Evolutionary conservation across 805 yeast genomes (phyloP).

Genomic region (Teunomyces pallodes): DNA sequence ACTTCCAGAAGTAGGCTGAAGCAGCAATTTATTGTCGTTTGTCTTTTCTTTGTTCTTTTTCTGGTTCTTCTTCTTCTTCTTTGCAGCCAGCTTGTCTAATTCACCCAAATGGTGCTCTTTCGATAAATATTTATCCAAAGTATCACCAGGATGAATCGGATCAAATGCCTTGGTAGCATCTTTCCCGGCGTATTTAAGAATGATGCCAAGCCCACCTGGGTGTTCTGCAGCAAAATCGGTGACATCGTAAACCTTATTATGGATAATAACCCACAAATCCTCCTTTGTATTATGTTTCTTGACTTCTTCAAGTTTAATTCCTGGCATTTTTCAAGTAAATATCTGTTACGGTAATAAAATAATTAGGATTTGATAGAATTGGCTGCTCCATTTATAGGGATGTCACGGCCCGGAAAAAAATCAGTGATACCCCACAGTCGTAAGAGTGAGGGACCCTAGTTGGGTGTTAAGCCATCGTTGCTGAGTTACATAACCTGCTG

Average conservation of each 20-base stretch:
- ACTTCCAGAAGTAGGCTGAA: background rate
- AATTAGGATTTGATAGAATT: background rate
- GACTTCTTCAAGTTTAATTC: conserved; percentile 23
- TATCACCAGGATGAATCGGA: conserved; percentile 90
- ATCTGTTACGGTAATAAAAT: background rate
- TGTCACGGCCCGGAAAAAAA: background rate
- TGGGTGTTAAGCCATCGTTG: background rate
- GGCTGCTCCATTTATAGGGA: background rate
- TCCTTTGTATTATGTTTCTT: conserved; percentile 49
- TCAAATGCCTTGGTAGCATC: conserved; percentile 78
- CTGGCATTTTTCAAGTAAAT: background rate
- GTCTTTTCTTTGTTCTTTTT: background rate
- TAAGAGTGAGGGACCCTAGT: background rate
- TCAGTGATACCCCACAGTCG: background rate
- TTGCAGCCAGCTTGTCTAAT: conserved; percentile 18
- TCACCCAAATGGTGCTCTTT: conserved; percentile 35
- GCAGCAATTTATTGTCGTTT: background rate
- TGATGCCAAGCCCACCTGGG: conserved; percentile 60
- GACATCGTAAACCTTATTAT: conserved; percentile 76
- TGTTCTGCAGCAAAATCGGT: conserved; percentile 58
- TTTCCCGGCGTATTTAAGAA: conserved; percentile 49
- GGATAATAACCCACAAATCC: conserved; percentile 84
- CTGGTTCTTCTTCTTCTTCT: conserved; percentile 1
- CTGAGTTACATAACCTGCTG: too few relatives aligned
- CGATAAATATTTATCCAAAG: conserved; percentile 65